Evolutionary conservation across 345 rosid species (phyloP).

Genomic region (Lagerstroemia speciosa): DNA sequence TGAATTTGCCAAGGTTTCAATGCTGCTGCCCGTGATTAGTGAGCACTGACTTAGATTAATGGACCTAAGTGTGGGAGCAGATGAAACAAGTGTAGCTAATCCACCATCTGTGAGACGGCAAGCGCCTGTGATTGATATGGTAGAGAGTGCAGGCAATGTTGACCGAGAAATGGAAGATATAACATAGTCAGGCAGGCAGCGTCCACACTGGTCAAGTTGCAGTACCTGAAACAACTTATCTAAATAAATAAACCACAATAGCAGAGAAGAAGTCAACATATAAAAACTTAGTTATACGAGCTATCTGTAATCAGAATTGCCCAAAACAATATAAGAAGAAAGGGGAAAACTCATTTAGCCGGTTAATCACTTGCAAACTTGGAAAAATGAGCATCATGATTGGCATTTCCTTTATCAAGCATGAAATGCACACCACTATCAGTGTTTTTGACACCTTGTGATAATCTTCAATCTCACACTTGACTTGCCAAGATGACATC

Average conservation of each 20-base stretch:
- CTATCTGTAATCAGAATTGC: background rate
- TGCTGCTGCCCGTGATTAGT: conserved; percentile 50
- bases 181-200: conserved; percentile 62
- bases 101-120: conserved; percentile 80
- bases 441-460: background rate
- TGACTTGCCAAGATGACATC: background rate
- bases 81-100: conserved; percentile 42
- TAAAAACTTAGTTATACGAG: background rate
- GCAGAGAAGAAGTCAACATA: background rate
- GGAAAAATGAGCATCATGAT: background rate
- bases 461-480: background rate
- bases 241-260: conserved; percentile 6
- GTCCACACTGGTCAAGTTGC: conserved; percentile 82
- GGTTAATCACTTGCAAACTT: background rate
- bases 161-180: conserved; percentile 49
- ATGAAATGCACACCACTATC: background rate
- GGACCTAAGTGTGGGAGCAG: conserved; percentile 54
- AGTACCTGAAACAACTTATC: conserved; percentile 45
- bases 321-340: background rate
- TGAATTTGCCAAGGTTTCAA: conserved; percentile 43
- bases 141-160: conserved; percentile 43
- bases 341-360: background rate
- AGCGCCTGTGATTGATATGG: conserved; percentile 65
- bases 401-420: background rate
- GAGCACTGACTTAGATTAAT: conserved; percentile 82